Conservation (phyloP, 495 filamentous ascomycete genomes). For the Aspergillus affinis region DNA sequence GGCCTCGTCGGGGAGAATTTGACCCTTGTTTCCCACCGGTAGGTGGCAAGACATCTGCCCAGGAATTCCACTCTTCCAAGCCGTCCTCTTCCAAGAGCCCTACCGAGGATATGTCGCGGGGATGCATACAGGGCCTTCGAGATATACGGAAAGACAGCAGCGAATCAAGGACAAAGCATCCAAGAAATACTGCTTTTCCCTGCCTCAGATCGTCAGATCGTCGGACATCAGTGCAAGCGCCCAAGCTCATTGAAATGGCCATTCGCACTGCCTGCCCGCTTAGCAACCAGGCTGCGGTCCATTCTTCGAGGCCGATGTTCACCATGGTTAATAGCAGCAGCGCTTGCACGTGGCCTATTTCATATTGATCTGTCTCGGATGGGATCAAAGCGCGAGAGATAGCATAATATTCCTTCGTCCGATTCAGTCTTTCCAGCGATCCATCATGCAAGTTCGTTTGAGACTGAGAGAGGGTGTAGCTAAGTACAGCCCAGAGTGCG, state of each 20-base stretch:
- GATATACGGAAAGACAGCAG: conserved; percentile 57
- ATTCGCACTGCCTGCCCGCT: conserved; percentile 62
- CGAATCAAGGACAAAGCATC: conserved; percentile 67
- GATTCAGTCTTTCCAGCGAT: conserved; percentile 18
- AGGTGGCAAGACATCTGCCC: conserved; percentile 55
- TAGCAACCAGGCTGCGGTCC: conserved; percentile 59
- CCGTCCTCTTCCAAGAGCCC: conserved; percentile 60
- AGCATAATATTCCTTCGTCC: conserved; percentile 51
- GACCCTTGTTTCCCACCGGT: conserved; percentile 30
- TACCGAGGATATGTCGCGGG: conserved; percentile 44
- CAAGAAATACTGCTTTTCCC: conserved; percentile 54
- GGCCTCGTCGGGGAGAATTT: conserved; percentile 46
- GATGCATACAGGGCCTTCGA: conserved; percentile 52
- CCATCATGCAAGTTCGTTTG: conserved; percentile 27
- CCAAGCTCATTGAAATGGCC: conserved; percentile 49
- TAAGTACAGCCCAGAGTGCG: conserved; percentile 62
- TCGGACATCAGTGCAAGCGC: conserved; percentile 28
- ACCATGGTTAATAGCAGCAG: conserved; percentile 61
- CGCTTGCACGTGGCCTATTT: conserved; percentile 63
- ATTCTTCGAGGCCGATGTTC: conserved; percentile 55
- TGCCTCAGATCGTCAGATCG: conserved; percentile 42
- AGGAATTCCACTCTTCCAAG: conserved; percentile 71
- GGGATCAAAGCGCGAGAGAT: conserved; percentile 61
- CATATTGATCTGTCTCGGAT: conserved; percentile 53
- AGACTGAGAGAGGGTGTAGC: conserved; percentile 52